phyloP scores from a whole-genome alignment of 2,329 filamentous ascomycete genomes.

The Fonsecaea nubica region DNA sequence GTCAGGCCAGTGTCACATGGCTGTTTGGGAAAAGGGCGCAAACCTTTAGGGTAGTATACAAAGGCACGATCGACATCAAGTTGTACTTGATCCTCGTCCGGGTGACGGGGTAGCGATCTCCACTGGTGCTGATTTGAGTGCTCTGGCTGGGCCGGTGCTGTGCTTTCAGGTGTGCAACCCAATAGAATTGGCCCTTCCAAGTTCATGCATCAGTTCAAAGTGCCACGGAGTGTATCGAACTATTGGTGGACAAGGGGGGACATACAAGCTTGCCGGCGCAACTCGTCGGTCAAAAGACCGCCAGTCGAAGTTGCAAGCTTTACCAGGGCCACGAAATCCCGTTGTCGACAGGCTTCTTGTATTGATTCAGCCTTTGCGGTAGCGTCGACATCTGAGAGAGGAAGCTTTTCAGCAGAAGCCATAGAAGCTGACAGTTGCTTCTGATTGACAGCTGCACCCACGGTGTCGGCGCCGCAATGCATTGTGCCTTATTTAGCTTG shows the following conservation, averaged over 20 bases:
- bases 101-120: conserved; percentile 73
- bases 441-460: conserved; percentile 18
- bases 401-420: conserved; percentile 16
- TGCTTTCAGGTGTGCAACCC: conserved; percentile 45
- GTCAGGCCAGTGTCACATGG: conserved; percentile 33
- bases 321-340: conserved; percentile 64
- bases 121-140: conserved; percentile 51
- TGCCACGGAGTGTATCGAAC: conserved; percentile 30
- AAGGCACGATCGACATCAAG: conserved; percentile 96
- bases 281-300: conserved; percentile 70
- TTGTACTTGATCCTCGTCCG: conserved; percentile 87
- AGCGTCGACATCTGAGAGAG: conserved; percentile 21
- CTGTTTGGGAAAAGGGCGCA: conserved; percentile 42
- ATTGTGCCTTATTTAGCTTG: conserved; percentile 6
- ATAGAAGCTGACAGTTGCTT: conserved; percentile 18
- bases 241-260: conserved; percentile 38
- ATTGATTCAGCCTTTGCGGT: conserved; percentile 57
- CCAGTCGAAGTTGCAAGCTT: conserved; percentile 66
- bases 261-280: conserved; percentile 81
- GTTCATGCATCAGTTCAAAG: conserved; percentile 23
- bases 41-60: conserved; percentile 90
- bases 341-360: conserved; percentile 64
- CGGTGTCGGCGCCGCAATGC: conserved; percentile 20
- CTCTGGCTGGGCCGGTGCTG: conserved; percentile 18
- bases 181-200: conserved; percentile 58